These are phyloP conservation scores for Lactarius deliciosus DNA, from an alignment of 768 basidiomycete genomes.

Conservation along the genomic window DNA sequence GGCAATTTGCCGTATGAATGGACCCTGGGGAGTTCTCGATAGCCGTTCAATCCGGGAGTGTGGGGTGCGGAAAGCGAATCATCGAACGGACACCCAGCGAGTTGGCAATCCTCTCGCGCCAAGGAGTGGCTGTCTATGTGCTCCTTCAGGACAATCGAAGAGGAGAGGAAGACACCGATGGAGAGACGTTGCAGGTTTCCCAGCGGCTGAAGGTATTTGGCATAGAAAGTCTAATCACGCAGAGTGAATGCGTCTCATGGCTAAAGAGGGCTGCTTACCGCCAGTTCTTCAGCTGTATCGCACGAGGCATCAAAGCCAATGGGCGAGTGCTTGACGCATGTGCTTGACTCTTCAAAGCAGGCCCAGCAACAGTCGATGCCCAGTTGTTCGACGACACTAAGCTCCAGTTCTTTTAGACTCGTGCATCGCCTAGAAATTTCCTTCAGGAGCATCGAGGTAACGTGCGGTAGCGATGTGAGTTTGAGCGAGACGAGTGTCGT, in stretches of 20 bases:
- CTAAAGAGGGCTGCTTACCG: constrained; percentile 45
- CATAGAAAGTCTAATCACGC: constrained; percentile 43
- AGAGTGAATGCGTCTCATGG: constrained; percentile 5
- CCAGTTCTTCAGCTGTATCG: constrained; percentile 43
- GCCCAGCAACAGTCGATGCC: constrained; percentile 58
- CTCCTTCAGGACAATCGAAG: constrained; percentile 47
- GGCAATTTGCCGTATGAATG: constrained; percentile 24
- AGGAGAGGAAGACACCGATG: constrained; percentile 64
- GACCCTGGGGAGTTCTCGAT: constrained; percentile 10
- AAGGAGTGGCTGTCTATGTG: constrained; percentile 45
- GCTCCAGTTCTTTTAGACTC: constrained; percentile 46
- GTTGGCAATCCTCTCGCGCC: constrained; percentile 4
- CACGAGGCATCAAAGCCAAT: constrained; percentile 49
- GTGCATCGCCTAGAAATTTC: constrained; percentile 50
- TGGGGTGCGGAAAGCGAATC: constrained; percentile 26
- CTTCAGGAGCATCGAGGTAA: constrained; percentile 50
- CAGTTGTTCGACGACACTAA: constrained; percentile 61
- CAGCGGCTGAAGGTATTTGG: constrained; percentile 47
- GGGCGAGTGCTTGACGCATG: constrained; percentile 58
- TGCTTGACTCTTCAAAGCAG: constrained; percentile 64
- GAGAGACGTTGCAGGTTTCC: constrained; percentile 49
- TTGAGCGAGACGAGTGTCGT: constrained; percentile 47
- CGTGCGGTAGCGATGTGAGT: constrained; percentile 55
- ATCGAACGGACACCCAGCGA: constrained; percentile 12
- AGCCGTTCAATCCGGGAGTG: constrained; percentile 17